These are phyloP conservation scores for Aspergillus taichungensis DNA, from an alignment of 495 filamentous ascomycete genomes.

Conservation along the genomic window DNA sequence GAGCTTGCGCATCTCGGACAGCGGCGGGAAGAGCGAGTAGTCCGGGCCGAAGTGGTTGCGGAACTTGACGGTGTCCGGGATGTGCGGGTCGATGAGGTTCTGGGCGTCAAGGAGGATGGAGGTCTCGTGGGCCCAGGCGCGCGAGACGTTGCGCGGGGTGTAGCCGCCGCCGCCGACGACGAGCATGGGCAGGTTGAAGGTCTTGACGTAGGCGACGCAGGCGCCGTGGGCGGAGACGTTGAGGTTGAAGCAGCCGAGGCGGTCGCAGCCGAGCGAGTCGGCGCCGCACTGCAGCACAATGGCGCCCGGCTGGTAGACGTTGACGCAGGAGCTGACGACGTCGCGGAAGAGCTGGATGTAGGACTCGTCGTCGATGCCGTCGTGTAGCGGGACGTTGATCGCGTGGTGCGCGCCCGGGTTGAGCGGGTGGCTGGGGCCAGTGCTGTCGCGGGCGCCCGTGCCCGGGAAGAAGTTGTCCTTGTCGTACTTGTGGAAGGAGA, in stretches of 20 bases:
- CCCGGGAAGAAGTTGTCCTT: constrained; percentile 70
- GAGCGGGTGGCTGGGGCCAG: constrained; percentile 48
- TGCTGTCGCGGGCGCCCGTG: constrained; percentile 51
- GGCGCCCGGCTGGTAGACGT: constrained; percentile 68
- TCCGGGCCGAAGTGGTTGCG: constrained; percentile 78
- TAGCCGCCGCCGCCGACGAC: constrained; percentile 94
- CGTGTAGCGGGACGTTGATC: constrained; percentile 59
- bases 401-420: constrained; percentile 57
- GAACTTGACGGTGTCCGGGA: constrained; percentile 66
- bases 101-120: constrained; percentile 76
- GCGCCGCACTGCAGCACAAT: constrained; percentile 97
- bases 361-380: constrained; percentile 86
- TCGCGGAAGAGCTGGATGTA: constrained; percentile 78
- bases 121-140: constrained; percentile 95
- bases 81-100: constrained; percentile 56
- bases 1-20: constrained; percentile 57
- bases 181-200: constrained; percentile 65
- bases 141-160: constrained; percentile 93
- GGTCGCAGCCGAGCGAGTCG: constrained; percentile 87
- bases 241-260: constrained; percentile 91
- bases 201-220: constrained; percentile 83
- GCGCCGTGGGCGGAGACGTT: constrained; percentile 88
- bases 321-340: constrained; percentile 66
- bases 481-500: constrained; percentile 95
- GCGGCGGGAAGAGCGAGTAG: constrained; percentile 62